These are phyloP conservation scores for Lablab purpureus DNA, from an alignment of 306 rosid species.

Conservation along the genomic window DNA sequence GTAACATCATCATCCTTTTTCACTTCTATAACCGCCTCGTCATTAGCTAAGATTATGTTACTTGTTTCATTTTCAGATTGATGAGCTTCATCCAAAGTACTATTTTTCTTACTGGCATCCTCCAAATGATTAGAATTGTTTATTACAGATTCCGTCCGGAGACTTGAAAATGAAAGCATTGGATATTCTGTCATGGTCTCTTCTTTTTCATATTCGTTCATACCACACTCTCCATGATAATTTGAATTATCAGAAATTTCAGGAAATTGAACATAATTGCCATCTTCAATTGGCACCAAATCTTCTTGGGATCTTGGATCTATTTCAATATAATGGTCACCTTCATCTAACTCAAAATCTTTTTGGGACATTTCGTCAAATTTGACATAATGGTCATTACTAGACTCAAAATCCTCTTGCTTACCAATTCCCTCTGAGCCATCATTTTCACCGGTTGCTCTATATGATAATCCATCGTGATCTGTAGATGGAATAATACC, in stretches of 20 bases:
- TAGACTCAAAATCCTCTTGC: conserved; percentile 58
- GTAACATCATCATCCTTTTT: conserved; percentile 22
- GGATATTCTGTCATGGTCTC: conserved; percentile 45
- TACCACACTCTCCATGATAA: conserved; percentile 49
- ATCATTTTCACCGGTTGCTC: conserved; percentile 51
- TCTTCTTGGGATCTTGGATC: conserved; percentile 43
- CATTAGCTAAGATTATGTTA: conserved; percentile 33
- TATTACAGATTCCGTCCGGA: conserved; percentile 42
- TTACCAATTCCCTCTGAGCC: conserved; percentile 46
- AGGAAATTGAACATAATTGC: conserved; percentile 46
- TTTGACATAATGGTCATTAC: conserved; percentile 46
- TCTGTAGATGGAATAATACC: conserved; percentile 48
- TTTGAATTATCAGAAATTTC: conserved; percentile 59
- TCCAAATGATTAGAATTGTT: conserved; percentile 40
- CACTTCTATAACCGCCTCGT: conserved; percentile 15
- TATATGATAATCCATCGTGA: conserved; percentile 36
- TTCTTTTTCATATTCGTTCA: conserved; percentile 48
- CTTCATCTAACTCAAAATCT: conserved; percentile 38
- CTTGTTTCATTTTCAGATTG: conserved; percentile 45
- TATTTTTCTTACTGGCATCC: conserved; percentile 32
- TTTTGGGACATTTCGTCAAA: conserved; percentile 29
- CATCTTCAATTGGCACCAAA: conserved; percentile 52
- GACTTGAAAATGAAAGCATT: conserved; percentile 47
- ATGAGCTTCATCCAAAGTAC: conserved; percentile 48
- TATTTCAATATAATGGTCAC: conserved; percentile 25